Conservation (phyloP, 129 eudicot species). For the Helianthus tuberosus region DNA sequence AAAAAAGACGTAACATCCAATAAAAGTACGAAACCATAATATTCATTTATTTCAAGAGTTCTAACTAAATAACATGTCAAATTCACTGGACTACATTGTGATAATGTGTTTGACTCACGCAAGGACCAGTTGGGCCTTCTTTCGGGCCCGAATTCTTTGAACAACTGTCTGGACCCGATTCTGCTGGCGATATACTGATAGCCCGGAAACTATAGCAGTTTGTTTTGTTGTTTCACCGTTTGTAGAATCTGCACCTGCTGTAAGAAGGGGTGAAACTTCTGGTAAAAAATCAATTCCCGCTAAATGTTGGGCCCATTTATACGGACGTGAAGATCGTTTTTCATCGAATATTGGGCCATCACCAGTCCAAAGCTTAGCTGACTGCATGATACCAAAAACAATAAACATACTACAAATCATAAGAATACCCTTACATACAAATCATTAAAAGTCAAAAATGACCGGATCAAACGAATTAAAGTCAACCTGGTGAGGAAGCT, state of each 20-base stretch:
- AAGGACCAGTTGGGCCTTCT: conserved; percentile 93
- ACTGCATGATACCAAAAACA: conserved; percentile 54
- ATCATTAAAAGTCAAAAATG: background rate
- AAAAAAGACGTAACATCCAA: background rate
- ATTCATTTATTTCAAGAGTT: conserved; percentile 22
- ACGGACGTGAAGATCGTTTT: conserved; percentile 76
- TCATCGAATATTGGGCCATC: conserved; percentile 66
- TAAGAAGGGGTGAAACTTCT: conserved; percentile 76
- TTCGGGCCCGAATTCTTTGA: conserved; percentile 83
- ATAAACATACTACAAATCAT: background rate
- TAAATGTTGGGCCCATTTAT: conserved; percentile 96
- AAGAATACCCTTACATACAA: background rate
- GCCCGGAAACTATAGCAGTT: conserved; percentile 59
- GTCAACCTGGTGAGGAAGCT: conserved; percentile 91
- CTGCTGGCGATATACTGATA: conserved; percentile 80
- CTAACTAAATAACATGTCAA: conserved; percentile 22
- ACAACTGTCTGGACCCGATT: conserved; percentile 88
- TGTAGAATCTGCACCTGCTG: conserved; percentile 39
- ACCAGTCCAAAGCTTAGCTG: conserved; percentile 73
- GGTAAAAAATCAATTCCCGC: conserved; percentile 97
- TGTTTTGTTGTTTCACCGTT: conserved; percentile 51
- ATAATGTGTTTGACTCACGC: conserved; percentile 61
- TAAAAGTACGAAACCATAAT: conserved; percentile 12
- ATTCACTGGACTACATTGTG: conserved; percentile 39
- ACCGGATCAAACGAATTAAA: too few relatives aligned